A percentile compares a stretch with the other conserved stretches of the same genome.
These are phyloP conservation scores for Pharnaceum exiguum DNA, from an alignment of 148 eudicot species.

Conservation along the genomic window DNA sequence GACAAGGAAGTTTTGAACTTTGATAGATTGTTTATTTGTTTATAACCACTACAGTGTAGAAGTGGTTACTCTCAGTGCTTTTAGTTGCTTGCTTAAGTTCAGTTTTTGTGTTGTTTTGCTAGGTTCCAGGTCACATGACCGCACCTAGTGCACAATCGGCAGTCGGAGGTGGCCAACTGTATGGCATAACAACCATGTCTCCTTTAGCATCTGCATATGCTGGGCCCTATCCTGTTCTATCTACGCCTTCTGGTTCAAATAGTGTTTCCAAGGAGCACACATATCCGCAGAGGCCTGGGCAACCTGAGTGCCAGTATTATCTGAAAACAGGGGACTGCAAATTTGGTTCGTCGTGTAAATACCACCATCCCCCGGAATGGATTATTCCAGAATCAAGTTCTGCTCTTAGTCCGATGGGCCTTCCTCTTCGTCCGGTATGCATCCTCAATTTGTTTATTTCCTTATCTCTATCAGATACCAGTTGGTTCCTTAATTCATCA, in stretches of 20 bases:
- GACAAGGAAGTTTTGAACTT: too few species aligned
- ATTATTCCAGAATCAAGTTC: constrained; percentile 38
- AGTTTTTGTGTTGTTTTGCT: constrained; percentile 11
- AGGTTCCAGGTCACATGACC: constrained; percentile 64
- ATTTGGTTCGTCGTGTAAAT: constrained; percentile 84
- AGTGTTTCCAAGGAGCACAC: constrained; percentile 48
- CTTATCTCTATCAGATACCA: neutral
- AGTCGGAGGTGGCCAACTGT: constrained; percentile 36
- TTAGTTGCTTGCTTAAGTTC: neutral
- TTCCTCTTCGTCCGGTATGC: constrained; percentile 87
- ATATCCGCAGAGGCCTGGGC: constrained; percentile 93
- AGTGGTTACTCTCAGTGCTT: too few species aligned
- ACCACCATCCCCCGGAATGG: constrained; percentile 83
- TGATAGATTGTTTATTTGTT: too few species aligned
- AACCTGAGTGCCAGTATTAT: constrained; percentile 88
- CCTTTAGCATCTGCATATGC: constrained; percentile 62
- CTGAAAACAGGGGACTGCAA: constrained; percentile 91
- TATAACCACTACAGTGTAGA: too few species aligned
- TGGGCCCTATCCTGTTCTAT: constrained; percentile 41
- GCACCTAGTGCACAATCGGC: constrained; percentile 43
- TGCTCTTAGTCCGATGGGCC: constrained; percentile 76
- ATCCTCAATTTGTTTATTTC: neutral
- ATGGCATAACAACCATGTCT: constrained; percentile 53
- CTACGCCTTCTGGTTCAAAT: constrained; percentile 53
- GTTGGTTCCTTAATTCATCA: too few species aligned